phyloP scores from a whole-genome alignment of 192 early-diverging fungal species.

The Mortierella alpina region DNA sequence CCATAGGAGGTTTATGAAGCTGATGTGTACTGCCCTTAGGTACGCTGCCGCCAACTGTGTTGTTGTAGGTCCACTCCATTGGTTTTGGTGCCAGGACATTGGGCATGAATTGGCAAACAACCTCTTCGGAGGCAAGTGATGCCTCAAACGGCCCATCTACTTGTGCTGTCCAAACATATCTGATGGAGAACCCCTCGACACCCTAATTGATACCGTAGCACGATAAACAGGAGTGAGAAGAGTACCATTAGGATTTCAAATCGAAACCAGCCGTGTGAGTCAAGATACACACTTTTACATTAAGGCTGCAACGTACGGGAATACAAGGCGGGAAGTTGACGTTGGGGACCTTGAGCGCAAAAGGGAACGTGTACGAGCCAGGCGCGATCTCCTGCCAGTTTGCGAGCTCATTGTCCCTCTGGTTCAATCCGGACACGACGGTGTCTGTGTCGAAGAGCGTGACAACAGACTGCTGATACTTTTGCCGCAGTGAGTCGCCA shows the following conservation, averaged over 20 bases:
- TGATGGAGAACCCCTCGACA: conserved; percentile 47
- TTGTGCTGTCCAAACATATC: conserved; percentile 50
- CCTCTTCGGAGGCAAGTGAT: conserved; percentile 30
- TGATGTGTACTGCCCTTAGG: conserved; percentile 40
- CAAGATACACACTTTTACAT: conserved; percentile 2
- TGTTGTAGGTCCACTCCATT: conserved; percentile 39
- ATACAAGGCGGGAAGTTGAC: conserved; percentile 52
- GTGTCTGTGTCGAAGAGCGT: conserved; percentile 44
- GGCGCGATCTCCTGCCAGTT: conserved; percentile 42
- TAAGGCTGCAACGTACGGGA: conserved; percentile 15
- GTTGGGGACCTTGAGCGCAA: conserved; percentile 52
- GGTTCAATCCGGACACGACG: conserved; percentile 32
- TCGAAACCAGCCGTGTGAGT: background rate
- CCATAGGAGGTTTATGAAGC: conserved; percentile 21
- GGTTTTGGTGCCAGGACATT: conserved; percentile 48
- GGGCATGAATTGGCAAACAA: conserved; percentile 47
- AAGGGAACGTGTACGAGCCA: conserved; percentile 30
- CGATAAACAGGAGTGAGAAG: background rate
- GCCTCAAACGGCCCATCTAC: conserved; percentile 42
- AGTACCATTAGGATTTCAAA: background rate
- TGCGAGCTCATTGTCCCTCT: conserved; percentile 43
- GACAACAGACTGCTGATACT: conserved; percentile 47
- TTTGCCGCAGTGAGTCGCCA: conserved; percentile 50
- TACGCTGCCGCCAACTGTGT: conserved; percentile 11
- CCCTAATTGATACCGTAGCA: conserved; percentile 9